Evolutionary conservation across 208 protist genomes (phyloP).

Genomic region (Trypanosomatidae sp.): DNA sequence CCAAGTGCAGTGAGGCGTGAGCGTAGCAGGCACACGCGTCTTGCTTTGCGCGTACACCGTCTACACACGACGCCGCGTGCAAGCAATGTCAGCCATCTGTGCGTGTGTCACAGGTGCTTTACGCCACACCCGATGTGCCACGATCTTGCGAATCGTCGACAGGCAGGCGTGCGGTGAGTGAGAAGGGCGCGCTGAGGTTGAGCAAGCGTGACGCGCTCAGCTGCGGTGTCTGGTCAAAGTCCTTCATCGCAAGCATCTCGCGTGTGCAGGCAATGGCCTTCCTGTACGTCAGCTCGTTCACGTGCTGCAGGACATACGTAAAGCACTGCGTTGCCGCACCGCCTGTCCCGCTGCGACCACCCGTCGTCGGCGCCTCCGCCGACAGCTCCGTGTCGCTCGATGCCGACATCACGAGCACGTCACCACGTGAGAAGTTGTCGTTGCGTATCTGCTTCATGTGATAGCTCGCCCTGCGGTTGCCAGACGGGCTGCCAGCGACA

Average conservation of each 20-base stretch:
- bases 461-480: constrained; percentile 2
- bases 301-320: constrained; percentile 60
- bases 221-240: constrained; percentile 78
- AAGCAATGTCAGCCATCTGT: too few species aligned
- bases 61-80: too few species aligned
- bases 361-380: constrained; percentile 62
- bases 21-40: too few species aligned
- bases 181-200: constrained; percentile 81
- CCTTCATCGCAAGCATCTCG: constrained; percentile 49
- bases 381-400: constrained; percentile 71
- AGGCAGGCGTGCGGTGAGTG: constrained; percentile 64
- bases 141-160: too few species aligned
- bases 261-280: constrained; percentile 72
- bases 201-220: constrained; percentile 80
- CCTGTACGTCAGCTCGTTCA: constrained; percentile 42
- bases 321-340: constrained; percentile 75
- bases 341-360: constrained; percentile 33
- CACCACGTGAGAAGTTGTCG: constrained; percentile 63
- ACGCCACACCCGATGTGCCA: too few species aligned
- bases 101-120: too few species aligned
- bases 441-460: constrained; percentile 51
- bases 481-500: constrained; percentile 23
- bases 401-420: constrained; percentile 84
- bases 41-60: too few species aligned
- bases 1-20: too few species aligned